These are phyloP conservation scores for Smithsoniella earleae DNA, from an alignment of 163 green algal genomes.

Conservation along the genomic window DNA sequence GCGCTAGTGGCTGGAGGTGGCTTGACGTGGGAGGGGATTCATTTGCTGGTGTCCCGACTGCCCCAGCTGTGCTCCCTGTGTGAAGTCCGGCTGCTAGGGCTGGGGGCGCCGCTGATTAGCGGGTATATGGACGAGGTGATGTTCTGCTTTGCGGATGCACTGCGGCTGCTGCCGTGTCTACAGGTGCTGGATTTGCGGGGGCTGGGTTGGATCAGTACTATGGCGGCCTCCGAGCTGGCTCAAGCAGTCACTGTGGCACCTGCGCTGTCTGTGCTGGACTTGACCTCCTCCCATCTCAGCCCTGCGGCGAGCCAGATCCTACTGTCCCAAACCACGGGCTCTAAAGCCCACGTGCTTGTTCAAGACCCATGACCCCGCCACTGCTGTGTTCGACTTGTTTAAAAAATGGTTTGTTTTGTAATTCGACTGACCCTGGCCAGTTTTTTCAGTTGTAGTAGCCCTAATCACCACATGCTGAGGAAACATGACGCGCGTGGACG, in stretches of 20 bases:
- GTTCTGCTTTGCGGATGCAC: background rate
- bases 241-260: background rate
- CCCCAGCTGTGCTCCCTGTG: background rate
- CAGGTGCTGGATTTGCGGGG: conserved; percentile 29
- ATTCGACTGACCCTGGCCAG: too few species aligned
- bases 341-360: background rate
- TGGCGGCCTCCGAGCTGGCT: background rate
- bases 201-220: background rate
- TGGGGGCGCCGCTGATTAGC: background rate
- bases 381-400: too few species aligned
- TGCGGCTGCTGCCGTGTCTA: conserved; percentile 5
- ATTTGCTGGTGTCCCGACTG: conserved; percentile 1
- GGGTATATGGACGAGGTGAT: conserved; percentile 25
- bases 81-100: background rate
- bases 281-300: background rate
- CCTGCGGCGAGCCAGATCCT: background rate
- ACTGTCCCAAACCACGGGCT: background rate
- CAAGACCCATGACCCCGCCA: too few species aligned
- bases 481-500: too few species aligned
- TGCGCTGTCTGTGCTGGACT: background rate
- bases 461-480: too few species aligned
- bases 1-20: background rate
- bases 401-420: too few species aligned
- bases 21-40: conserved; percentile 12
- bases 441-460: too few species aligned